Conservation (phyloP, 2,329 filamentous ascomycete species). For the Pseudogymnoascus sp. region DNA sequence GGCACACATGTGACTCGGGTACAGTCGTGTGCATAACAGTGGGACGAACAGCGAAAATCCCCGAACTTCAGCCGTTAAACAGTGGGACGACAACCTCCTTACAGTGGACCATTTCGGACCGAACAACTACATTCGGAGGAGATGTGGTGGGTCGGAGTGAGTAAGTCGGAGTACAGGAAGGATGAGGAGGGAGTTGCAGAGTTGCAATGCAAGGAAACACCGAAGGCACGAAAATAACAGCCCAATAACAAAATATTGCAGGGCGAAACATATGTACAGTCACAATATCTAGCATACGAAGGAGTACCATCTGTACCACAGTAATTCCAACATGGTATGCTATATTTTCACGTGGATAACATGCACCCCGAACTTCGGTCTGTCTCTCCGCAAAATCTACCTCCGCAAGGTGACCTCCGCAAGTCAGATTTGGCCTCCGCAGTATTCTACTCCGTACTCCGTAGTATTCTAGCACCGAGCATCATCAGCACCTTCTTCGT, state of each 20-base stretch:
- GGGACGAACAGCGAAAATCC: background rate
- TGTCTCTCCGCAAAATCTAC: background rate
- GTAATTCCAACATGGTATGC: background rate
- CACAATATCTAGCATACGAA: too few species aligned
- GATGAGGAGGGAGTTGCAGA: background rate
- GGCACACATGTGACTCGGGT: constrained; percentile 5
- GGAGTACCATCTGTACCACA: too few species aligned
- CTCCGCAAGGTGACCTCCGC: background rate
- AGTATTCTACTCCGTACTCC: background rate
- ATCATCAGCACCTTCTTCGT: background rate
- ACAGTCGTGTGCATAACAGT: background rate
- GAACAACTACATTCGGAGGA: background rate
- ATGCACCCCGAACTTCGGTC: background rate
- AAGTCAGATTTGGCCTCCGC: background rate
- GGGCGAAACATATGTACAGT: too few species aligned
- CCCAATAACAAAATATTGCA: background rate
- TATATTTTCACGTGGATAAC: background rate
- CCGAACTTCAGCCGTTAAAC: background rate
- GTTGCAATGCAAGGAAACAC: background rate
- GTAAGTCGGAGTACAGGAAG: background rate
- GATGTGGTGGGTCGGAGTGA: constrained; percentile 4
- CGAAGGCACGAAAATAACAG: background rate
- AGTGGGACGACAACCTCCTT: background rate
- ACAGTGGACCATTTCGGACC: constrained; percentile 4
- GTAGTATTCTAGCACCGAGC: background rate